Conservation (phyloP, 768 basidiomycete species). For the Tephrocybe sp. region DNA sequence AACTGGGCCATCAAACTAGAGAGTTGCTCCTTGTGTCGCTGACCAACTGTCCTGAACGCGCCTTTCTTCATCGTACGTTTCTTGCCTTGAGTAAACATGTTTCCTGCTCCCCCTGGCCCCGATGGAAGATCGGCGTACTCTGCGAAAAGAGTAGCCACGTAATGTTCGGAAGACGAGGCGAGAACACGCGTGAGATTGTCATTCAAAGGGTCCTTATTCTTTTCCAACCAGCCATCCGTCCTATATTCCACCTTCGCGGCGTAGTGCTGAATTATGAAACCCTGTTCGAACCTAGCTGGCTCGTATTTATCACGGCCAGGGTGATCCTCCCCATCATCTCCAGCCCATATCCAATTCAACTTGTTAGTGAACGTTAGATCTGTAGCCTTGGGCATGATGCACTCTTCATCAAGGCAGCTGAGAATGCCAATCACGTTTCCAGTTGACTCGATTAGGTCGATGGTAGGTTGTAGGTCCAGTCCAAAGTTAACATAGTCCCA, state of each 20-base stretch:
- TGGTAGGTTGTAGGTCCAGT: conserved; percentile 94
- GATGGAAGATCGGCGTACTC: conserved; percentile 62
- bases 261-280: conserved; percentile 94
- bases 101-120: conserved; percentile 30
- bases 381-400: conserved; percentile 99
- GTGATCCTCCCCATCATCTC: conserved; percentile 49
- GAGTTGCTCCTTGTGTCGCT: conserved; percentile 95
- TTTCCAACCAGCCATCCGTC: conserved; percentile 96
- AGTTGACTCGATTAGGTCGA: conserved; percentile 92
- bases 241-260: conserved; percentile 96
- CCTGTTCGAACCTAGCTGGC: conserved; percentile 85
- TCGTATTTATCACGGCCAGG: conserved; percentile 83
- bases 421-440: conserved; percentile 84
- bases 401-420: conserved; percentile 93
- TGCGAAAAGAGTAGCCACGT: conserved; percentile 79
- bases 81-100: conserved; percentile 50
- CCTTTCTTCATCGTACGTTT: conserved; percentile 87
- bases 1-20: conserved; percentile 88
- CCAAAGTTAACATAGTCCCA: conserved; percentile 99
- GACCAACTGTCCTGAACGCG: conserved; percentile 93
- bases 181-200: conserved; percentile 92
- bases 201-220: conserved; percentile 98
- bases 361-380: conserved; percentile 95
- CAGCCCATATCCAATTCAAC: conserved; percentile 75
- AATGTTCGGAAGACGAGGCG: conserved; percentile 76